Conservation (phyloP, 768 basidiomycete species). For the Panus rudis region DNA sequence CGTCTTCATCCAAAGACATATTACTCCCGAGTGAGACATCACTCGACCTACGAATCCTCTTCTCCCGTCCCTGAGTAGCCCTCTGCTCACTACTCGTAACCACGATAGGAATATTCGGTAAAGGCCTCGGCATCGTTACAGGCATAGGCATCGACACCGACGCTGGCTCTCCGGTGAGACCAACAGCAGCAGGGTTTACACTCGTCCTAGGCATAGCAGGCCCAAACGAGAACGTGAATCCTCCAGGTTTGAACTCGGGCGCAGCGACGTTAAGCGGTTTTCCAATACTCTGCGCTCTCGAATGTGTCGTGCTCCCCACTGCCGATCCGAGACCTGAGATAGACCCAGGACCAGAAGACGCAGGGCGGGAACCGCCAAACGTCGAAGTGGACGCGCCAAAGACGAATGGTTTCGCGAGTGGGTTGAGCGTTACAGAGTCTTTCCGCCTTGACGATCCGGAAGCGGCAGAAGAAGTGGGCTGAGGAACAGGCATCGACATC, state of each 20-base stretch:
- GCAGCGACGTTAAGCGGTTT: constrained; percentile 76
- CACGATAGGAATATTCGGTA: constrained; percentile 29
- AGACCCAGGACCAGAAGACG: background rate
- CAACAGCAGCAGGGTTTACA: constrained; percentile 18
- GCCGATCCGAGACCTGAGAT: constrained; percentile 1
- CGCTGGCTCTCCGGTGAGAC: constrained; percentile 9
- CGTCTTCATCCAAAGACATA: no score
- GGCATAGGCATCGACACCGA: no score
- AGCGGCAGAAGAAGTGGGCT: constrained; percentile 6
- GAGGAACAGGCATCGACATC: background rate
- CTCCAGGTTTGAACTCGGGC: constrained; percentile 71
- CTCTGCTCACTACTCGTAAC: constrained; percentile 21
- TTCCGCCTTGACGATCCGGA: constrained; percentile 11
- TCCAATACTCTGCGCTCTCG: constrained; percentile 40
- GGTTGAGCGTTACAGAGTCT: constrained; percentile 48
- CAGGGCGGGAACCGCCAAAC: constrained; percentile 6
- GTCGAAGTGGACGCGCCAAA: constrained; percentile 48
- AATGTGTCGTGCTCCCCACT: constrained; percentile 20
- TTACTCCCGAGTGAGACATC: constrained; percentile 19
- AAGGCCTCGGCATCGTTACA: constrained; percentile 27
- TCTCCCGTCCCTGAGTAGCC: constrained; percentile 70
- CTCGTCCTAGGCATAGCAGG: constrained; percentile 57
- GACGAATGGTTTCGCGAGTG: constrained; percentile 78
- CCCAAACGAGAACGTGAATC: constrained; percentile 74
- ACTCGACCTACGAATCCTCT: constrained; percentile 60